These are phyloP conservation scores for Cyberlindnera veronae DNA, from an alignment of 805 yeast genomes.

Conservation along the genomic window DNA sequence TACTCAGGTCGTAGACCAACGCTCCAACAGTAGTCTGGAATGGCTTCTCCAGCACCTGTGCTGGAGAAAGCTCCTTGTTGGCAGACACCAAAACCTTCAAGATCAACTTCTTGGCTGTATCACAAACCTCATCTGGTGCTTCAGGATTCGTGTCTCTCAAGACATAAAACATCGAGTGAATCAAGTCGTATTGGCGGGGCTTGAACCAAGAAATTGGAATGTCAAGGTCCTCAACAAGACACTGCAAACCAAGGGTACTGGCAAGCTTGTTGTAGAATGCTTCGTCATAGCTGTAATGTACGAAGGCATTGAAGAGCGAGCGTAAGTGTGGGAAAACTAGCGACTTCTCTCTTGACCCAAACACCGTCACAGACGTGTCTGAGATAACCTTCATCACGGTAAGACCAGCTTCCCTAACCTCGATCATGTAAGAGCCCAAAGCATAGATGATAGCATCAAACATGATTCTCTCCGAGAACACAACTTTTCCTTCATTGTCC, in stretches of 20 bases:
- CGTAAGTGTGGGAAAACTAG: constrained; percentile 73
- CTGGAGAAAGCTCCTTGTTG: constrained; percentile 56
- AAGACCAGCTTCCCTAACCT: constrained; percentile 69
- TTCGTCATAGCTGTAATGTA: constrained; percentile 90
- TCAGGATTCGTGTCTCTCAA: constrained; percentile 86
- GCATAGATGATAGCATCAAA: constrained; percentile 77
- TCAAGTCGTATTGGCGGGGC: constrained; percentile 76
- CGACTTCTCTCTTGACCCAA: constrained; percentile 65
- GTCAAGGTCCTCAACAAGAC: constrained; percentile 63
- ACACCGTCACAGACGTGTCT: constrained; percentile 57
- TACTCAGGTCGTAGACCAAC: constrained; percentile 87
- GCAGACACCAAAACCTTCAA: constrained; percentile 62
- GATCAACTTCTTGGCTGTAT: constrained; percentile 66
- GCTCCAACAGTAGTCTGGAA: constrained; percentile 84
- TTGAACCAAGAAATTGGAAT: constrained; percentile 73
- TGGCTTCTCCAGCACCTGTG: constrained; percentile 61
- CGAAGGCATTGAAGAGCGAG: constrained; percentile 71
- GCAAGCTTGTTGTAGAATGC: constrained; percentile 83
- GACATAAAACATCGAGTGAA: constrained; percentile 84
- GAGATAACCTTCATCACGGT: constrained; percentile 61
- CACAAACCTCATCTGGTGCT: constrained; percentile 76
- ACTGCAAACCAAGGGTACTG: constrained; percentile 78
- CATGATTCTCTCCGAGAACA: constrained; percentile 64
- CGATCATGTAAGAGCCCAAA: constrained; percentile 68
- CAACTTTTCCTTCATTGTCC: constrained; percentile 74